phyloP scores from a whole-genome alignment of 306 rosid species.

The Lathyrus sativus region DNA sequence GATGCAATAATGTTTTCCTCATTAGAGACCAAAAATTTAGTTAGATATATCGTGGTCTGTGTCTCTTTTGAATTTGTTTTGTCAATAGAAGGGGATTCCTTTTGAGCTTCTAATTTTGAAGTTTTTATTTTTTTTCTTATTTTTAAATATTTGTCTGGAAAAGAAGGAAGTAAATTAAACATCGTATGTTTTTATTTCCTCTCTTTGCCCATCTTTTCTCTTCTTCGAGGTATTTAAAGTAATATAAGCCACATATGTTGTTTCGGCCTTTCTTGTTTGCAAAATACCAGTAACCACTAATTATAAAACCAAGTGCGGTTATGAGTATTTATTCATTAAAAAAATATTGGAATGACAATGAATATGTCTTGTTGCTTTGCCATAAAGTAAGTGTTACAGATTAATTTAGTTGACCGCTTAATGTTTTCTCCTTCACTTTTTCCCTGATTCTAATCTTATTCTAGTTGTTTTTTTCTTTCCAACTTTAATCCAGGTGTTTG shows the following conservation, averaged over 20 bases:
- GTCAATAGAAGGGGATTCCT: slow-evolving; percentile 17
- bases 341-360: neutral
- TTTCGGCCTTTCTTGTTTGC: slow-evolving; percentile 21
- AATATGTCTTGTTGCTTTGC: slow-evolving; percentile 13
- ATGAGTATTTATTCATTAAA: neutral
- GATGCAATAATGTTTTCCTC: slow-evolving; percentile 26
- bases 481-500: slow-evolving; percentile 70
- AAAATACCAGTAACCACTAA: neutral
- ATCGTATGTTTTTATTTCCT: slow-evolving; percentile 27
- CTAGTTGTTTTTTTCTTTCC: neutral
- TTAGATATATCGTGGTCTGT: slow-evolving; percentile 11
- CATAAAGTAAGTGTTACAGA: slow-evolving; percentile 12
- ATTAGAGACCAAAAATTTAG: slow-evolving; percentile 6
- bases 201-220: slow-evolving; percentile 8
- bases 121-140: neutral
- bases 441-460: slow-evolving; percentile 23
- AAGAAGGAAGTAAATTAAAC: slow-evolving; percentile 28
- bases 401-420: slow-evolving; percentile 13
- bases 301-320: slow-evolving; percentile 5
- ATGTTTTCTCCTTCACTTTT: neutral
- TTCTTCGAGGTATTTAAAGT: neutral
- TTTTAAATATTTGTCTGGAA: neutral
- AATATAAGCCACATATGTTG: slow-evolving; percentile 9
- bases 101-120: neutral
- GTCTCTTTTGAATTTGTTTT: slow-evolving; percentile 21